A percentile compares a stretch with the other conserved stretches of the same genome.
Evolutionary conservation across 352 stramenopile genomes (phyloP).

Genomic region (Globisporangium echinulatum): DNA sequence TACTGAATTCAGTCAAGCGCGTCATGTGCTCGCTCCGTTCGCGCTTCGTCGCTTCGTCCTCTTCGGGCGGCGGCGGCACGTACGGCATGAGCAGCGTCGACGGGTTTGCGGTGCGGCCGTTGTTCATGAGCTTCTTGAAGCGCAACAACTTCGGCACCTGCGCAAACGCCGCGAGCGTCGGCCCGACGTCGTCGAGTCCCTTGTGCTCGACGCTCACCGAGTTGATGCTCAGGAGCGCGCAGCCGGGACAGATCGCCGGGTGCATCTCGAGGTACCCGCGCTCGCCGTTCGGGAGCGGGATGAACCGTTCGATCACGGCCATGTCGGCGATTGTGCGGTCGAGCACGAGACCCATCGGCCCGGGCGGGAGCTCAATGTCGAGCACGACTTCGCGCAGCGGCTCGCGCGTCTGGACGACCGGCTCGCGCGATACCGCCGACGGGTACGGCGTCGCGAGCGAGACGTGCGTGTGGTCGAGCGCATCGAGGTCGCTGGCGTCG

Average conservation of each 20-base stretch:
- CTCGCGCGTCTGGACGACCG: constrained; percentile 27
- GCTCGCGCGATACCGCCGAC: constrained; percentile 17
- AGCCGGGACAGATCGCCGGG: constrained; percentile 71
- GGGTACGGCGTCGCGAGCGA: constrained; percentile 24
- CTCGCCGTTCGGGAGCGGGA: constrained; percentile 57
- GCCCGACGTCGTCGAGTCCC: constrained; percentile 57
- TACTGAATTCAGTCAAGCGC: constrained; percentile 37
- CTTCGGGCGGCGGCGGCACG: constrained; percentile 41
- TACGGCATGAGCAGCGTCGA: constrained; percentile 68
- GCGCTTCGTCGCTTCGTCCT: constrained; percentile 22
- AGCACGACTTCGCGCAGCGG: constrained; percentile 70
- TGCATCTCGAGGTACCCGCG: constrained; percentile 77
- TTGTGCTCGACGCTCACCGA: constrained; percentile 69
- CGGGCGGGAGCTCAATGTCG: constrained; percentile 71
- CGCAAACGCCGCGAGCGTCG: constrained; percentile 53
- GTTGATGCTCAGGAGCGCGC: constrained; percentile 75
- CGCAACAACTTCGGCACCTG: constrained; percentile 55
- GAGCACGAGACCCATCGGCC: constrained; percentile 78
- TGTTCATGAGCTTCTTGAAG: constrained; percentile 85
- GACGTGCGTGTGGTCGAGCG: constrained; percentile 22
- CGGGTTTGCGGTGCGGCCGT: constrained; percentile 63
- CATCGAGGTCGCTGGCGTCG: constrained; percentile 16
- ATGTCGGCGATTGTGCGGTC: constrained; percentile 74
- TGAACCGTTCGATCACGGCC: constrained; percentile 74
- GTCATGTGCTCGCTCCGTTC: constrained; percentile 30